Base-by-base conservation (phyloP, 352 stramenopile genomes). In the Globisporangium iwayamae region DNA sequence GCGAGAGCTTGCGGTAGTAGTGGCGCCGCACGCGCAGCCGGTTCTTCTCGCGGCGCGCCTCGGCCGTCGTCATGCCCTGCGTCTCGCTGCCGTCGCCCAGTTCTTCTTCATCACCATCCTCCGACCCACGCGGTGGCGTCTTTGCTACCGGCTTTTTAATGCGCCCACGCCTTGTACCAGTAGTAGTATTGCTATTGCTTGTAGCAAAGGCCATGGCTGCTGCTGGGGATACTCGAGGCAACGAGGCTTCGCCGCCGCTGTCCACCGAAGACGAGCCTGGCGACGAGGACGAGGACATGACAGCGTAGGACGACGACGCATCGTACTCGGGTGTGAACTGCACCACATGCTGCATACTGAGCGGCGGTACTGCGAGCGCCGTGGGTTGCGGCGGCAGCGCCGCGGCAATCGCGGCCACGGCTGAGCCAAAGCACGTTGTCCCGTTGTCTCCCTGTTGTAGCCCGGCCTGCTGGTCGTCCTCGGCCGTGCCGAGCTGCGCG, bases 1-100 rank as follows among this genome's bases (percentile, higher is more conserved):
- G 63, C 50, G 51, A 48, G 18, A 64, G 48, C 14, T 69, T 69
- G 46, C 63, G 63, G 38, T 69, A 64, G 56, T 69, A 69, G 38
- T 69, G 63, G 7, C 63, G 63, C 28, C 63, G 63, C n/a, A 69
- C 63, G 47, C 63, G 63, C 41, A 69, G 43, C 22, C 63, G 63
- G 41, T 69, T 69, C 56, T 65, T 63, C 51, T 69, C 63, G 6
- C 63, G 56, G 2, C 56, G 63, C 46, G 51, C 45, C 25, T 69
- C 63, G 14, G 54, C 54, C 2, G 62, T 34, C 13, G 62, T 57
- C n/a, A 47, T 4, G 20, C 32, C 32, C 32, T 46, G 18, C 9
- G 28, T 20, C 22, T 55, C 30, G 30, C 20, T 34, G 16, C n/a
- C n/a, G 10, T 30, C 46, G 1, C 16, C 56, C 16, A 54, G 11